Evolutionary conservation across 2,329 filamentous ascomycete genomes (phyloP), one percentile per base, ranked within the genome.

Genomic region (Lizonia empirigonia): DNA sequence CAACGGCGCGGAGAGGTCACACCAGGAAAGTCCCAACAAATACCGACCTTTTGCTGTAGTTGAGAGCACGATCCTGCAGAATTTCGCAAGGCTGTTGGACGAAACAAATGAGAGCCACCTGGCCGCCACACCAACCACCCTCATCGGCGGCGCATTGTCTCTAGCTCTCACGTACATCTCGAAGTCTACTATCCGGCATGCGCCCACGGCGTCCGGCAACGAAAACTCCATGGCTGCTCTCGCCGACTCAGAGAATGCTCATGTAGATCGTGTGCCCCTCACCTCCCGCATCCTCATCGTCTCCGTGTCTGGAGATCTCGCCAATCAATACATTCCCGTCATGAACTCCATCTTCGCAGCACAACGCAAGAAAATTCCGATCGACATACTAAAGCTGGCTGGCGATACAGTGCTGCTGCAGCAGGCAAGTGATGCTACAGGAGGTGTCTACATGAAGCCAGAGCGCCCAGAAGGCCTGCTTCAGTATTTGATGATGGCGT

Each of bases 261-360:
- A 67, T 50, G 68, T 57, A 51, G 72, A 60, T 60, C 77, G 55
- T 66, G 49, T 76, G 2, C 79, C 82, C 15, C 78, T 94, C 16
- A 87, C 89, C 60, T 88, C 87, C 12, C 89, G 94, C 53, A 96
- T 99, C 65, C 82, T 99, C 46, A 86, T 97, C 57, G 73, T 99
- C 45, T 96, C 90, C 38, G 91, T 97, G 4, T 96, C 90, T 37
- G 91, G 91, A 67, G 89, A 93, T 64, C 84, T 96, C 0, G 86
- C 91, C 5, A 89, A 84, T 55, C 86, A 97, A 74, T 99, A 99
- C 77, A 99, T 99, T 48, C 89, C 93, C 0, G 94, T 96, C 62
- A 99, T 99, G 94, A 99, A 99, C 76, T 85, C 88, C 64, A 96
- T 97, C 55, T 99, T 99, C 74, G 94, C 94, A 2, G 94, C 93